These are phyloP conservation scores for Wickerhamomyces mucosus DNA, from an alignment of 805 yeast genomes.

Conservation along the genomic window DNA sequence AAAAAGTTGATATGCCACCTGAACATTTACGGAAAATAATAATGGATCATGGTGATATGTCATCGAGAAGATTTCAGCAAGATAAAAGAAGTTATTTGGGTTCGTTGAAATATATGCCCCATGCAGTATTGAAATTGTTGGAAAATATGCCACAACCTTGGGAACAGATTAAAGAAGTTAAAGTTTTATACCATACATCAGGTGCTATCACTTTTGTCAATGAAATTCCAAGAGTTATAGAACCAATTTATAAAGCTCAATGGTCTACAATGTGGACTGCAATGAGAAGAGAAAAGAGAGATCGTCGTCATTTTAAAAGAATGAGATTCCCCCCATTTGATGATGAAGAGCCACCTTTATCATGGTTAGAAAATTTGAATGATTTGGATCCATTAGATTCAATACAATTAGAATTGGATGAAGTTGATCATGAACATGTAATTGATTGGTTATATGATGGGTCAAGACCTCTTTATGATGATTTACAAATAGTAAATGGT, in stretches of 20 bases:
- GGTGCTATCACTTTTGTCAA: constrained; percentile 96
- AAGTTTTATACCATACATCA: constrained; percentile 77
- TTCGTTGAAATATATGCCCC: constrained; percentile 91
- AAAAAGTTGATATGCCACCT: constrained; percentile 82
- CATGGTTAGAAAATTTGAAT: constrained; percentile 73
- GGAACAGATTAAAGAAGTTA: constrained; percentile 82
- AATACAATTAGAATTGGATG: constrained; percentile 56
- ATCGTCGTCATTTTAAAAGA: constrained; percentile 79
- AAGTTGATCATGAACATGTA: constrained; percentile 49
- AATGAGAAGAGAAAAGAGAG: constrained; percentile 93
- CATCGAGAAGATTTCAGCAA: constrained; percentile 65
- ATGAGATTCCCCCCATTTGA: constrained; percentile 95
- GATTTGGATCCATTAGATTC: constrained; percentile 67
- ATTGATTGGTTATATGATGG: constrained; percentile 72
- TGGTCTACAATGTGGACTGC: constrained; percentile 92
- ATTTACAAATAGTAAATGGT: constrained; percentile 51
- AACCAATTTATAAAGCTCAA: constrained; percentile 85
- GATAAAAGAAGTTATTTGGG: constrained; percentile 87
- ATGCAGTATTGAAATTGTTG: constrained; percentile 77
- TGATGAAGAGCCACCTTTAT: constrained; percentile 91
- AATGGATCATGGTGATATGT: constrained; percentile 75
- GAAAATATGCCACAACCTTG: constrained; percentile 99
- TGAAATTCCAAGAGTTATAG: constrained; percentile 85
- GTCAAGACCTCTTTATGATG: constrained; percentile 58
- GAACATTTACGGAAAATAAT: constrained; percentile 85